Percentiles rank a stretch among this genome's conserved stretches.
Evolutionary conservation across 495 filamentous ascomycete species (phyloP).

Genomic region (Penicillium waksmanii): DNA sequence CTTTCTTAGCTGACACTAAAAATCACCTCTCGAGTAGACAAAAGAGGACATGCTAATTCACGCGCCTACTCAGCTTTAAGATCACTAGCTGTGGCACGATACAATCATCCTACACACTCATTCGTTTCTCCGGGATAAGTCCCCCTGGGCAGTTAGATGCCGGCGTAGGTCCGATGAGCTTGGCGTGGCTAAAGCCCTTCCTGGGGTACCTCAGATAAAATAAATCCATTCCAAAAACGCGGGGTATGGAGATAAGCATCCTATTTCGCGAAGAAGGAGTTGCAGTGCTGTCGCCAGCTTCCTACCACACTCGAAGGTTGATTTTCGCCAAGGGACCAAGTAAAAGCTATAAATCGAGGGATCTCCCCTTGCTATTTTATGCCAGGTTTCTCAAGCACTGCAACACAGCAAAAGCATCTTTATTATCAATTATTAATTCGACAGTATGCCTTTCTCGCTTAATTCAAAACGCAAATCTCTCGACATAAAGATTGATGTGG

Average conservation of each 20-base stretch:
- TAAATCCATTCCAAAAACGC: not conserved
- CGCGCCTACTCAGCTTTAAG: not conserved
- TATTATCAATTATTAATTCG: not conserved
- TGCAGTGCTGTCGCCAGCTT: not conserved
- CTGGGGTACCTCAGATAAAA: not conserved
- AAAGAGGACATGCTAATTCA: too few relatives aligned
- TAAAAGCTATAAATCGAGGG: not conserved
- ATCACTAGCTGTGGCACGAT: not conserved
- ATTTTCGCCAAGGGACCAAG: not conserved
- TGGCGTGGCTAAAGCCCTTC: not conserved
- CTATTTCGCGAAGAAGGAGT: not conserved
- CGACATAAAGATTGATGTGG: not conserved
- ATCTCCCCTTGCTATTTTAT: not conserved
- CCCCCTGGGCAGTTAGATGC: not conserved
- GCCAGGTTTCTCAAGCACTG: not conserved
- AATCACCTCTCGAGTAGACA: too few relatives aligned
- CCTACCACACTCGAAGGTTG: not conserved
- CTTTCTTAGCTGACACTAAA: too few relatives aligned
- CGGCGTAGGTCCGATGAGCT: not conserved
- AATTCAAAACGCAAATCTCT: not conserved
- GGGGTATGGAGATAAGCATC: not conserved
- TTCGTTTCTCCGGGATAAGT: conserved; percentile 2
- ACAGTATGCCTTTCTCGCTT: not conserved
- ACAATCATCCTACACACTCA: not conserved
- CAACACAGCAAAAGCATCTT: not conserved